Base-by-base conservation (phyloP, 108 stramenopile genomes). In the Bacterosira constricta region DNA sequence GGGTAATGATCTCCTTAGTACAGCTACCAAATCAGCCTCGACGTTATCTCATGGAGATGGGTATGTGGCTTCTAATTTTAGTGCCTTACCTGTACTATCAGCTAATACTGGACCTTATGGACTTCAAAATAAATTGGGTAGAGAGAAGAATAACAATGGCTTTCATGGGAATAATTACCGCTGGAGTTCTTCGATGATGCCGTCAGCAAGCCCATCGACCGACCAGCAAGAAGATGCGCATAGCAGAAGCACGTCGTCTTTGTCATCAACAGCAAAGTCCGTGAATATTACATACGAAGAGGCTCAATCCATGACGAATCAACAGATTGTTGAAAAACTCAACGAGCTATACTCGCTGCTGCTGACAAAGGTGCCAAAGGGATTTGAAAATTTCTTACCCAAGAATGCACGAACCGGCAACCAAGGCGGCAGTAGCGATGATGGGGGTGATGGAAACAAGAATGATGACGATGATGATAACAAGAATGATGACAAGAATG, bases 331-430 rank as follows among this genome's bases (percentile, higher is more conserved):
- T 38, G 61, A 69, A 17, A 32, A n/a, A 52, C 18, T 61, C 25
- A 60, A 71, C 15, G 70, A 61, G 30, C 35, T 61, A 38, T 53
- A 51, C 36, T 51, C 80, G 9, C 56, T 71, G 55, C 51, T 74
- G 4, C 31, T 52, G 52, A 55, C 84, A 41, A 81, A 85, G 53
- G 67, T 91, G 15, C 90, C 90, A 13, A 88, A 86, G 67, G 92
- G 93, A 34, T 94, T 94, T 75, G 90, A 94, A 71, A 88, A 94
- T 56, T 94, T 94, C 63, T 83, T 87, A 61, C 93, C 90, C 47
- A 87, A 86, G 71, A 66, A 87, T 52, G 67, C 65, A 36, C 72
- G 80, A 18, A 84, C 82, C 18, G 71, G 66, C 7, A 51, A 18
- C 3, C 35, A 36, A 0, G 54, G 44, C 27, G 45, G 39, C 30